Evolutionary conservation across 495 filamentous ascomycete genomes (phyloP), one percentile per base, ranked within the genome.

Genomic region (Parachaetomium inaequale): DNA sequence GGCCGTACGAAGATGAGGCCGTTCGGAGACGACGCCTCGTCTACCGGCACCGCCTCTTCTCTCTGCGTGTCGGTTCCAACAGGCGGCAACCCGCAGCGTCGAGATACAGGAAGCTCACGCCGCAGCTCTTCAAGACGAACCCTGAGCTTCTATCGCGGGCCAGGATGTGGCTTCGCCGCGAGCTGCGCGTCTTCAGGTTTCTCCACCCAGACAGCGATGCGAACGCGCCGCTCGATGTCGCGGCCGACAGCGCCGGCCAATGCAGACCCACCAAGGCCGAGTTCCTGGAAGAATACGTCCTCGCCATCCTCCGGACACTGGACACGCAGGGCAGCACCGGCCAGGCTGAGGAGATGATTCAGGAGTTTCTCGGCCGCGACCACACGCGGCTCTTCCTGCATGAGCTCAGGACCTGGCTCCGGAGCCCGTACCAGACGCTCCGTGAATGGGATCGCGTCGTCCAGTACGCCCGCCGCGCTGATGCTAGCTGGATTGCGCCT

Each of bases 291-390:
- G 89, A 91, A 66, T 94, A 93, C 66, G 82, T 92, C 56, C 75
- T 94, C 47, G 88, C 88, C n/a, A 91, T 96, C 43, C 74, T 96
- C 29, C 91, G 89, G 64, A 88, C 87, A 0, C 84, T 92, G 15
- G 91, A 96, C 70, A 82, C 90, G 29, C 90, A 90, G 68, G 88
- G 85, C 17, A 88, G 88, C 66, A 81, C 82, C 17, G 91, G 91
- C 3, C 87, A 91, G 59, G 90, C 91, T 0, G 91, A 93, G 71
- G 89, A 92, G 46, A 83, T 96, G 74, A 69, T 95, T 26, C 77
- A 84, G 17, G 91, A 95, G 49, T 93, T 92, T 64, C 68, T 96
- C 0, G 91, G 90, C 6, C 79, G 88, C 54, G 86, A 86, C 31
- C 86, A 94, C 75, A 82, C 91, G 12, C 76, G 82, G 6, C 69